These are phyloP conservation scores for Kluyveromyces marxianus DNA, from an alignment of 1,139 yeast genomes.

Conservation along the genomic window DNA sequence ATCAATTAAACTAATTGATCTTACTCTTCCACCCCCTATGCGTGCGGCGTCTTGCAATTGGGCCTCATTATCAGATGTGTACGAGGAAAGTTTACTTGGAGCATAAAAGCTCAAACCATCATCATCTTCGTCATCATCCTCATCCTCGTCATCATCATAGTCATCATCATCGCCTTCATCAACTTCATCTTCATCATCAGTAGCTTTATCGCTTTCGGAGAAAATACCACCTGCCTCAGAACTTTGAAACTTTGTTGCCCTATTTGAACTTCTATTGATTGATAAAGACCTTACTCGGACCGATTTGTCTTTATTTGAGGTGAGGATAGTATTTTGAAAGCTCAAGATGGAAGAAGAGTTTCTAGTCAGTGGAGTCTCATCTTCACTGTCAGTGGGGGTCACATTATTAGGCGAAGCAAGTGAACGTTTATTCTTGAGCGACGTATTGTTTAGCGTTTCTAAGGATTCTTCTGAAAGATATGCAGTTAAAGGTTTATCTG, in stretches of 20 bases:
- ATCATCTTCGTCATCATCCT: constrained; percentile 21
- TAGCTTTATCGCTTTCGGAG: constrained; percentile 11
- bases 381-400: constrained; percentile 13
- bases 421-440: constrained; percentile 10
- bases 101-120: constrained; percentile 29
- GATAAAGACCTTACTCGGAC: constrained; percentile 26
- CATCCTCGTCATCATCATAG: constrained; percentile 19
- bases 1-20: constrained; percentile 30
- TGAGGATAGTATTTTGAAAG: constrained; percentile 25
- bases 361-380: constrained; percentile 22
- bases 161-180: constrained; percentile 19
- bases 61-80: constrained; percentile 19
- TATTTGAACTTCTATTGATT: constrained; percentile 14
- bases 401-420: constrained; percentile 1
- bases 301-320: constrained; percentile 29
- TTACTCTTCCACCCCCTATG: constrained; percentile 20
- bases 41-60: neutral
- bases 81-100: constrained; percentile 26
- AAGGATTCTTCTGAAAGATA: constrained; percentile 26
- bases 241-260: constrained; percentile 3
- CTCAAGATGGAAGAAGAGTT: constrained; percentile 27
- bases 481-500: constrained; percentile 28
- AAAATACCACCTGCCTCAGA: constrained; percentile 1
- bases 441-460: constrained; percentile 19
- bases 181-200: constrained; percentile 19